These are phyloP conservation scores for Mycena albidolilacea DNA, from an alignment of 768 basidiomycete genomes.

Conservation along the genomic window DNA sequence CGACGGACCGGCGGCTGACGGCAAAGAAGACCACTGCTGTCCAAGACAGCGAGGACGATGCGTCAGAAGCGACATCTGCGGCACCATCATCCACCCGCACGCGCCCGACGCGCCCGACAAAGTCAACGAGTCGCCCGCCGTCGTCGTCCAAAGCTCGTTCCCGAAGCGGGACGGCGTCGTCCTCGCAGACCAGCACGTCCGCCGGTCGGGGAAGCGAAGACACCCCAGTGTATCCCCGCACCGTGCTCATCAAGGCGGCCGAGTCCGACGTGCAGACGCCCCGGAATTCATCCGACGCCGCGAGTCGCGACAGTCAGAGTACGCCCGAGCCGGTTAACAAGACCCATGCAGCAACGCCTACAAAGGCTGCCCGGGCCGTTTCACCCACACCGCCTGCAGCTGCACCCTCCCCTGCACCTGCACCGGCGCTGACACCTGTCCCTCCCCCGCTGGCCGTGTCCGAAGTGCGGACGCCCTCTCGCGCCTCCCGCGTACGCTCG, in stretches of 20 bases:
- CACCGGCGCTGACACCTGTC: no score
- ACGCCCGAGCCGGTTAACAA: constrained; percentile 52
- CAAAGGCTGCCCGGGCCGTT: background rate
- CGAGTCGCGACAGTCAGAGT: constrained; percentile 49
- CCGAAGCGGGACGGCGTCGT: constrained; percentile 77
- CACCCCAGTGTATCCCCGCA: constrained; percentile 45
- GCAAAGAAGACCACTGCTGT: constrained; percentile 52
- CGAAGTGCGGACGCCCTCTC: constrained; percentile 20
- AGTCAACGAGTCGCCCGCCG: constrained; percentile 47
- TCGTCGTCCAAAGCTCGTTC: constrained; percentile 57
- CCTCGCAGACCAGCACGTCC: constrained; percentile 63
- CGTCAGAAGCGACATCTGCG: constrained; percentile 59
- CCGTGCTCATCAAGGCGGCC: constrained; percentile 47
- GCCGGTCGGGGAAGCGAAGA: constrained; percentile 46
- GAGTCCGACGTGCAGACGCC: constrained; percentile 55
- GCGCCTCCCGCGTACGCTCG: constrained; percentile 27
- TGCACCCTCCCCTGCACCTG: constrained; percentile 37
- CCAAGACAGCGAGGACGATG: constrained; percentile 71
- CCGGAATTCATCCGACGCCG: constrained; percentile 53
- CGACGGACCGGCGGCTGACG: constrained; percentile 66
- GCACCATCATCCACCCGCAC: constrained; percentile 47
- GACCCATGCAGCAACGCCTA: constrained; percentile 48
- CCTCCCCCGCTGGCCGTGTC: constrained; percentile 14
- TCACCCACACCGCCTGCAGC: background rate
- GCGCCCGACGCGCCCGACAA: constrained; percentile 57